Base-by-base conservation (phyloP, 2,329 filamentous ascomycete species). In the Teratosphaeria nubilosa region DNA sequence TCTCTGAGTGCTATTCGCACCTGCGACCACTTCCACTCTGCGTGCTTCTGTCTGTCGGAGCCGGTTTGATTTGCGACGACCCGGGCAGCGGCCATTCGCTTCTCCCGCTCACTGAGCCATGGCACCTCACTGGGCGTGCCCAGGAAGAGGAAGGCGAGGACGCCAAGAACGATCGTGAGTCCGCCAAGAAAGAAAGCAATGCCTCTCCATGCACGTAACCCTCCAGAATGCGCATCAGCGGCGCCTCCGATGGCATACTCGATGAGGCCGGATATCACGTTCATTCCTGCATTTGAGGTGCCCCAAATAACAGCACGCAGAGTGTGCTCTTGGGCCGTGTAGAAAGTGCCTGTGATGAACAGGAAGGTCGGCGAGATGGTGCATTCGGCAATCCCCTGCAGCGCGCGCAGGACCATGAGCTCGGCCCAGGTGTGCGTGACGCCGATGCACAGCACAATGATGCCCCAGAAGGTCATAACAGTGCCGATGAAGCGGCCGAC, bases 381-480 rank as follows among this genome's bases (percentile, higher is more conserved):
- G 41, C 56, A 60, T 50, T 60, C 59, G 41, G 59, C 55, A 11
- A 52, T 51, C 14, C 59, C 59, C 53, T 60, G 59, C 10, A 60
- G 30, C 6, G 57, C n/a, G 22, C 59, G 59, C 9, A 60, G 45
- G 14, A 60, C 57, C 51, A 60, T 60, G 5, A 60, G 34, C 7
- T 58, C 54, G 25, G 59, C 41, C 3, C 24, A 59, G 56, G 58
- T 60, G 25, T 60, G n/a, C 22, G 59, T 25, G 54, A 60, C 57
- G 59, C 56, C 59, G 20, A 60, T 60, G 57, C 59, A 58, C 7
- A 60, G 59, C 2, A 60, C 59, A 20, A 60, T 56, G n/a, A 60
- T 37, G 34, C 59, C 59, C 59, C 59, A 60, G 5, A 57, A 45
- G 10, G 25, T 48, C 6, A 59, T 57, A 25, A 57, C 58, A 30